Evolutionary conservation across 495 filamentous ascomycete genomes (phyloP).

Genomic region (Aspergillus homomorphus): DNA sequence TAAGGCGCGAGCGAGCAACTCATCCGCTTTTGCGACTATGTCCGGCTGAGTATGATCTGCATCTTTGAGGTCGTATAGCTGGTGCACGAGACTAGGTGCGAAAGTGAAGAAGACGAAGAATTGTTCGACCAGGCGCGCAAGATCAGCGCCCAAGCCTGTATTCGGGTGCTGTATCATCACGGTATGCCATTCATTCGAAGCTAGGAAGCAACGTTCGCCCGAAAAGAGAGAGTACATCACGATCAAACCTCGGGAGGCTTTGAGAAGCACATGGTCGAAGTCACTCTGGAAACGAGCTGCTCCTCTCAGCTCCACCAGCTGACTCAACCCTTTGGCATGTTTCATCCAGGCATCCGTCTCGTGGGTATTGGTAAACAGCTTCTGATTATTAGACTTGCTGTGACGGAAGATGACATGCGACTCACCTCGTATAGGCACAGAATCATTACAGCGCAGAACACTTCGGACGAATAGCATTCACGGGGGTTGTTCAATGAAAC

Average conservation of each 20-base stretch:
- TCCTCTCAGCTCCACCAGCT: slow-evolving; percentile 28
- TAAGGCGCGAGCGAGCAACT: slow-evolving; percentile 20
- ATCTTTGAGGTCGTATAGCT: slow-evolving; percentile 25
- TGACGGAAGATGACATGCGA: not conserved
- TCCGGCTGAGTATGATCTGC: slow-evolving; percentile 14
- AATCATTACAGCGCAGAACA: slow-evolving; percentile 34
- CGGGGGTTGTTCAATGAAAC: slow-evolving; percentile 21
- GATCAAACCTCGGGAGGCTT: slow-evolving; percentile 33
- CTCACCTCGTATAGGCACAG: slow-evolving; percentile 38
- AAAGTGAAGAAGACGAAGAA: slow-evolving; percentile 34
- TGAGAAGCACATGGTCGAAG: slow-evolving; percentile 29
- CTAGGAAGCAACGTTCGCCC: slow-evolving; percentile 30
- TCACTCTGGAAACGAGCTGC: slow-evolving; percentile 25
- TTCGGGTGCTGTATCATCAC: slow-evolving; percentile 29
- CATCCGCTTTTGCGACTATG: slow-evolving; percentile 16
- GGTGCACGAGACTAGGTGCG: slow-evolving; percentile 31
- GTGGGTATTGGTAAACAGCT: slow-evolving; percentile 35
- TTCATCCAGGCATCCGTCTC: slow-evolving; percentile 38
- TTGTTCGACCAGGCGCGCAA: slow-evolving; percentile 25
- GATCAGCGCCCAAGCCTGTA: slow-evolving; percentile 8
- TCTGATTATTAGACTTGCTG: not conserved
- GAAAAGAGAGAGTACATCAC: slow-evolving; percentile 40
- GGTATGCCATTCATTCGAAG: slow-evolving; percentile 29
- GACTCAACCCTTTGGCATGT: slow-evolving; percentile 34
- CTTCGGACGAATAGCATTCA: slow-evolving; percentile 29